A percentile compares a stretch with the other conserved stretches of the same genome.
Evolutionary conservation across 441 rosid species (phyloP).

Genomic region (Isatis lusitanica): DNA sequence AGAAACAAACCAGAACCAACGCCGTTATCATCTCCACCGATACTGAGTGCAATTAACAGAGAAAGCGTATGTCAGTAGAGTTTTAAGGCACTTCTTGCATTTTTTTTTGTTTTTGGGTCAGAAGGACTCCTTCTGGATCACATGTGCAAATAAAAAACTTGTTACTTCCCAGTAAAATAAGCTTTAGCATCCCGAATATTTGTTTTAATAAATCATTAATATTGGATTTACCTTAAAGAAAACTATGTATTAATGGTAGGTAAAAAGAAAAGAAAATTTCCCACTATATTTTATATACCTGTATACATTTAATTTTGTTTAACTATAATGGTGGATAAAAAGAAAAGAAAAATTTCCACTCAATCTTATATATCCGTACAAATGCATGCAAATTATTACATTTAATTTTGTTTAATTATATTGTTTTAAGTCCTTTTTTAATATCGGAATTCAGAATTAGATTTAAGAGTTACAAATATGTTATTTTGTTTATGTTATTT

Average conservation of each 20-base stretch:
- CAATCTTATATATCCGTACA: no score
- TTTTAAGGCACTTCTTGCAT: no score
- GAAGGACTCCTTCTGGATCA: no score
- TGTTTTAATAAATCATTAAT: not conserved
- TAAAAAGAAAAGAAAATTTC: no score
- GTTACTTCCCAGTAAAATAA: constrained; percentile 10
- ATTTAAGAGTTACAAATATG: not conserved
- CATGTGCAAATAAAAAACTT: no score
- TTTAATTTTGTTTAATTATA: no score
- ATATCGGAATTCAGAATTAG: not conserved
- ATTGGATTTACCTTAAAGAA: constrained; percentile 14
- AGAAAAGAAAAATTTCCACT: no score
- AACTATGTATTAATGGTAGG: no score
- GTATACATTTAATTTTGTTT: no score
- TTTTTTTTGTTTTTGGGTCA: no score
- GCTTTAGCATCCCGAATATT: constrained; percentile 14
- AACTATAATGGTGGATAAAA: not conserved
- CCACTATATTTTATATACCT: not conserved
- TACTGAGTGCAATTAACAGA: not conserved
- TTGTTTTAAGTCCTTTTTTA: not conserved
- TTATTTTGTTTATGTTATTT: not conserved
- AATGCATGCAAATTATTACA: no score
- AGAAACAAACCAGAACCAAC: not conserved
- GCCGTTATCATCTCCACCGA: not conserved
- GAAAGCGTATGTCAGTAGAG: no score